Conservation (phyloP, 2,329 filamentous ascomycete species). For the Ceratocystis albifundus region DNA sequence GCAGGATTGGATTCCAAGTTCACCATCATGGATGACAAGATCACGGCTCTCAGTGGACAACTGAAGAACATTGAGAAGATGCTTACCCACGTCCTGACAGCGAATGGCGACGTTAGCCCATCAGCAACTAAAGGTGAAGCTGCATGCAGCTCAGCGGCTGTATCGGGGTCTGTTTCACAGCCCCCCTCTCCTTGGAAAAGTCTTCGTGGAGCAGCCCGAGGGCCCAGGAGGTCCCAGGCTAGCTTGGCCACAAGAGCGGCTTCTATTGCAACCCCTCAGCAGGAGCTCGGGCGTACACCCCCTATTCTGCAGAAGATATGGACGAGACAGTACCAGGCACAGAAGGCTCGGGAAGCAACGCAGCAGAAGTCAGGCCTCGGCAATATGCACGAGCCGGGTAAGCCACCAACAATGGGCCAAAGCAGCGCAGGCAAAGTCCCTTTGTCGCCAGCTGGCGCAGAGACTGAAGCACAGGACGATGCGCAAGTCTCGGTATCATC, state of each 20-base stretch:
- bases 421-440: not conserved
- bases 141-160: not conserved
- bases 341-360: not conserved
- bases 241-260: not conserved
- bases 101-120: not conserved
- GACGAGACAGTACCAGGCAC: not conserved
- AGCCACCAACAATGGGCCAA: too few species aligned
- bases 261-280: not conserved
- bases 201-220: not conserved
- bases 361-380: not conserved
- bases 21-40: not conserved
- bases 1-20: not conserved
- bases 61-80: constrained; percentile 5
- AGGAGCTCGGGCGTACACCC: not conserved
- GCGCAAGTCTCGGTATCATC: not conserved
- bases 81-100: not conserved
- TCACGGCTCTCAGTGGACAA: not conserved
- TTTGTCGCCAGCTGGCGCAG: not conserved
- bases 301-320: not conserved
- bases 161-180: not conserved
- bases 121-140: not conserved
- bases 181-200: not conserved
- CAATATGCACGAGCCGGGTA: too few species aligned
- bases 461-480: too few species aligned
- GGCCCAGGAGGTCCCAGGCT: not conserved